Evolutionary conservation across 441 rosid genomes (phyloP).

Genomic region (Erysimum cheiri): DNA sequence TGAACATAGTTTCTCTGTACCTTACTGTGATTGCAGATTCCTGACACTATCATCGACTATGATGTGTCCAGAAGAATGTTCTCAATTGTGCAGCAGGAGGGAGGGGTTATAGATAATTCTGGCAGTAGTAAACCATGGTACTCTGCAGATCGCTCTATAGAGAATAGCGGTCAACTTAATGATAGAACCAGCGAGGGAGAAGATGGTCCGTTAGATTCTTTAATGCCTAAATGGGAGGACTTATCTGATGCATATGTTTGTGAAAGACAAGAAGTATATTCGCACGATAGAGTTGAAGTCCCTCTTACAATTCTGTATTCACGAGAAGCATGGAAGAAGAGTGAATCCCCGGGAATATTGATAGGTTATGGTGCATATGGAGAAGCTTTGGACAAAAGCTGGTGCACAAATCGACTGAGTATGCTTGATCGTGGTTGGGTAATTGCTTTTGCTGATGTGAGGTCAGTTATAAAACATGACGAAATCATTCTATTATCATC

Average conservation of each 20-base stretch:
- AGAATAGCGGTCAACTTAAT: conserved; percentile 27
- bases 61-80: conserved; percentile 65
- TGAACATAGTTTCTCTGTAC: conserved; percentile 16
- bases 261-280: conserved; percentile 70
- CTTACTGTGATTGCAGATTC: conserved; percentile 58
- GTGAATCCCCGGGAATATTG: conserved; percentile 73
- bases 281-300: conserved; percentile 76
- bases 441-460: conserved; percentile 92
- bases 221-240: conserved; percentile 53
- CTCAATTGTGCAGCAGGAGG: conserved; percentile 69
- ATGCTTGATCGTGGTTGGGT: conserved; percentile 98
- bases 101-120: conserved; percentile 48
- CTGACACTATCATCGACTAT: conserved; percentile 83
- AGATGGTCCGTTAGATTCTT: conserved; percentile 35
- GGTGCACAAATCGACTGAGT: conserved; percentile 79
- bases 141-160: conserved; percentile 39
- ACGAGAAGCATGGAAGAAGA: conserved; percentile 63
- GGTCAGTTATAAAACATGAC: conserved; percentile 53
- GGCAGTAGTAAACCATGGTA: conserved; percentile 41
- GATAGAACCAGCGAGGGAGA: conserved; percentile 30
- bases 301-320: conserved; percentile 87
- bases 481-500: neutral
- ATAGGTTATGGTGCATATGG: conserved; percentile 95
- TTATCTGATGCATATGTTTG: conserved; percentile 66
- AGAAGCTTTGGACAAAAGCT: conserved; percentile 80